A percentile compares a stretch with the other conserved stretches of the same genome.
These are phyloP conservation scores for Metschnikowia arizonensis DNA, from an alignment of 805 yeast species.

Conservation along the genomic window DNA sequence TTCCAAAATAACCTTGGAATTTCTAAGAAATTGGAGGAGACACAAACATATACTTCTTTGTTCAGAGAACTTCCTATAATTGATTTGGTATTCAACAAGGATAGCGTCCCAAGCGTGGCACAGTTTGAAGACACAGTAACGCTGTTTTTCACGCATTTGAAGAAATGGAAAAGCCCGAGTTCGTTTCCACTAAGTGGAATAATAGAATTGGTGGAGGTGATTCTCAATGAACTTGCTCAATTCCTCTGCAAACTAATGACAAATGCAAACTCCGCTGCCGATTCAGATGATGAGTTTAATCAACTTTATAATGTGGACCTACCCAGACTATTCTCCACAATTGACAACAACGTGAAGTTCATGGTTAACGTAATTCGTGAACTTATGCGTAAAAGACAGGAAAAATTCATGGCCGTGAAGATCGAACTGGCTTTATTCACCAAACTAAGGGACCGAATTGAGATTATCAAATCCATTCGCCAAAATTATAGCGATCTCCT, in stretches of 20 bases:
- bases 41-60: conserved; percentile 57
- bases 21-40: conserved; percentile 45
- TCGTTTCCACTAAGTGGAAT: conserved; percentile 66
- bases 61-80: conserved; percentile 68
- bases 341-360: conserved; percentile 63
- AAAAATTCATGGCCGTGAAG: conserved; percentile 62
- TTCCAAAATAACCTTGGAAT: conserved; percentile 71
- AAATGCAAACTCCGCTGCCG: conserved; percentile 39
- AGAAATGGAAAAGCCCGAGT: conserved; percentile 48
- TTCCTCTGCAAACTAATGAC: conserved; percentile 40
- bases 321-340: conserved; percentile 36
- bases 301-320: conserved; percentile 11
- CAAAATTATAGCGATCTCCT: conserved; percentile 49
- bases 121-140: conserved; percentile 44
- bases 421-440: conserved; percentile 41
- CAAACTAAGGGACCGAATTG: conserved; percentile 41
- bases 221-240: conserved; percentile 53
- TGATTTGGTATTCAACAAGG: conserved; percentile 36
- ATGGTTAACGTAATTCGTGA: conserved; percentile 70
- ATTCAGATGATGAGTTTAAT: conserved; percentile 5
- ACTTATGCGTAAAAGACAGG: conserved; percentile 65
- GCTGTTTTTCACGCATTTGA: conserved; percentile 56
- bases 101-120: conserved; percentile 26
- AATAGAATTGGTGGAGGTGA: conserved; percentile 58
- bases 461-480: conserved; percentile 45